Base-by-base conservation (phyloP, 371 early-diverging fungal species). In the Fennellomyces sp. region DNA sequence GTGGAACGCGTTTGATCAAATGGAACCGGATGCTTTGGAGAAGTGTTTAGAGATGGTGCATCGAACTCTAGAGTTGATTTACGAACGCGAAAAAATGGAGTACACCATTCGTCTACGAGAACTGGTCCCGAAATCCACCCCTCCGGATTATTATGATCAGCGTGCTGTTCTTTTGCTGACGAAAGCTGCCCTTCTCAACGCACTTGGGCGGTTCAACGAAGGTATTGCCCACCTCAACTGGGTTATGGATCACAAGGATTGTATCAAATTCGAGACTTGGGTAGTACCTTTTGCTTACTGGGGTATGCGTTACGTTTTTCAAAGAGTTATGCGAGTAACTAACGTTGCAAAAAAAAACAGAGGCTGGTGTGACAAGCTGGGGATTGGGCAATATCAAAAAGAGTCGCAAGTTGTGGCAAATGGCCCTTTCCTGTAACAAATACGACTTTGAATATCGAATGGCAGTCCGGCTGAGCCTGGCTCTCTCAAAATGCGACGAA, bases 361-460 rank as follows among this genome's bases (percentile, higher is more conserved):
- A 87, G 67, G 79, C 84, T 5, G 88, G 88, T 7, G 75, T 85
- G 0, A 82, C 84, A 8, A 73, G 78, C 39, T 85, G 84, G 85
- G 63, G 79, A 12, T 56, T 79, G 28, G 78, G 77, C 38, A 65
- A 77, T 19, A 54, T 72, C 2, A 73, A 69, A 25, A 84, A 85
- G 60, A 73, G 71, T 36, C 68, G 78, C 19, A 69, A 66, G 21
- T 45, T 80, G 21, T 87, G 85, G 87, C 83, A 87, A 47, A 60
- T 72, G 52, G 85, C 85, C 0, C 60, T 75, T 56, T 38, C 72
- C 12, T 83, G 69, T 60, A 78, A 77, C 13, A 81, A 83, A 28
- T 85, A 83, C 45, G 87, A 87, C 60, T 87, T 87, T 63, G 87
- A 87, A 60, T 83, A 84, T 63, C 74, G 87, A 35, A 72, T 77